A percentile compares a stretch with the other conserved stretches of the same genome.
phyloP scores from a whole-genome alignment of 257 asterid genomes.

The Nicotiana benthamiana region DNA sequence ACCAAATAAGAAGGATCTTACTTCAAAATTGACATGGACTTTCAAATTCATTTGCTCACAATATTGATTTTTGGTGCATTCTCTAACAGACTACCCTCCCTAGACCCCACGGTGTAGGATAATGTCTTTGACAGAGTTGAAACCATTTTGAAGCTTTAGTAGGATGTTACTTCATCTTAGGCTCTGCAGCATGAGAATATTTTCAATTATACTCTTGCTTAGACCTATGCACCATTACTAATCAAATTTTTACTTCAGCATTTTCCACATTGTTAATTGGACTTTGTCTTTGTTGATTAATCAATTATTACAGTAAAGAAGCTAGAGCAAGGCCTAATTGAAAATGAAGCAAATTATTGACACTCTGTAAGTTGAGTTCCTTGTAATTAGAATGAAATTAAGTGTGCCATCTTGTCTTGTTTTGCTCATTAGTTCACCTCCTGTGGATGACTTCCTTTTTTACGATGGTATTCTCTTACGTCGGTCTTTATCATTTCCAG shows the following conservation, averaged over 20 bases:
- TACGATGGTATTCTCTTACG: background rate
- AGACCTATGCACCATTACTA: background rate
- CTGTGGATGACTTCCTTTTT: background rate
- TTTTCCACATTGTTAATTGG: background rate
- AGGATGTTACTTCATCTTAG: background rate
- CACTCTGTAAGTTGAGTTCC: background rate
- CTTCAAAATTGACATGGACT: background rate
- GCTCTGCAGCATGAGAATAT: background rate
- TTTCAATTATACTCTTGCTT: background rate
- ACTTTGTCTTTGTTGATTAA: background rate
- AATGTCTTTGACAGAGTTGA: background rate
- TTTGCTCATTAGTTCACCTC: background rate
- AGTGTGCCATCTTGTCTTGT: background rate
- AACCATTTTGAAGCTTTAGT: background rate
- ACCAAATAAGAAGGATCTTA: background rate
- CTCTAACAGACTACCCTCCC: background rate
- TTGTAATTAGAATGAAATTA: background rate
- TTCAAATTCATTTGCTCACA: background rate
- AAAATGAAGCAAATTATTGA: too few relatives aligned
- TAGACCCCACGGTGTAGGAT: too few relatives aligned
- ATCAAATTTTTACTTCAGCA: background rate
- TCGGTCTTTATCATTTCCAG: conserved; percentile 25
- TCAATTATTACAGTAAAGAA: background rate
- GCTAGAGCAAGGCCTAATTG: too few relatives aligned
- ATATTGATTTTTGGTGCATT: background rate